Conservation (phyloP, 257 asterid species). For the Gentiana dahurica region DNA sequence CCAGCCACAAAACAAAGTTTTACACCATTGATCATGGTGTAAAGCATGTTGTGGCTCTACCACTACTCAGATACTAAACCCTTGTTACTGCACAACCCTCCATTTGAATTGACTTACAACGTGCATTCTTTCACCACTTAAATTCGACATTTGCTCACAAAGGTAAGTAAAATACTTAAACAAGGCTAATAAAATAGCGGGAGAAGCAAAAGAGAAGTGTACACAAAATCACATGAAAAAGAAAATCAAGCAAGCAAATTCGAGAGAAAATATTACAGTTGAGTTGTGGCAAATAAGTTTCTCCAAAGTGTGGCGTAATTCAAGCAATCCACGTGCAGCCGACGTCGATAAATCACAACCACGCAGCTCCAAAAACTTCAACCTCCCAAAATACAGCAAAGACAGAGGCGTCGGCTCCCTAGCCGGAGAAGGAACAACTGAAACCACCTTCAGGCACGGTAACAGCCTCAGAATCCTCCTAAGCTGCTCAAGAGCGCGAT, state of each 20-base stretch:
- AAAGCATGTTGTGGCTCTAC: no score
- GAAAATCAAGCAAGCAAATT: no score
- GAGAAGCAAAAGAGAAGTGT: not conserved
- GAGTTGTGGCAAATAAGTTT: constrained; percentile 88
- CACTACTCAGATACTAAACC: no score
- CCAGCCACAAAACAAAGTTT: no score
- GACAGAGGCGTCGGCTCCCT: constrained; percentile 82
- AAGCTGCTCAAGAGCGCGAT: constrained; percentile 91
- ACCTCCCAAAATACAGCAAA: constrained; percentile 58
- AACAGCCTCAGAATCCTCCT: constrained; percentile 69
- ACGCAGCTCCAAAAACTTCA: constrained; percentile 81
- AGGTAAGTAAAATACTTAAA: no score
- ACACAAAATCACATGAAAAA: not conserved
- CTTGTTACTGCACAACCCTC: no score
- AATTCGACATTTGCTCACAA: no score
- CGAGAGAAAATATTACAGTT: constrained; percentile 31
- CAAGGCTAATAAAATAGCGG: no score
- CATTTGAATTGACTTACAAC: no score
- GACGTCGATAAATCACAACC: constrained; percentile 91
- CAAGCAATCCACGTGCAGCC: constrained; percentile 70
- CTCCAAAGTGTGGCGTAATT: constrained; percentile 83
- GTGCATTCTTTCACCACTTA: no score
- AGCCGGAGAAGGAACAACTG: constrained; percentile 57
- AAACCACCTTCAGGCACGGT: constrained; percentile 72
- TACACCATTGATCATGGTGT: no score